phyloP scores from a whole-genome alignment of 1,284 basidiomycete genomes.

The Papiliotrema laurentii region DNA sequence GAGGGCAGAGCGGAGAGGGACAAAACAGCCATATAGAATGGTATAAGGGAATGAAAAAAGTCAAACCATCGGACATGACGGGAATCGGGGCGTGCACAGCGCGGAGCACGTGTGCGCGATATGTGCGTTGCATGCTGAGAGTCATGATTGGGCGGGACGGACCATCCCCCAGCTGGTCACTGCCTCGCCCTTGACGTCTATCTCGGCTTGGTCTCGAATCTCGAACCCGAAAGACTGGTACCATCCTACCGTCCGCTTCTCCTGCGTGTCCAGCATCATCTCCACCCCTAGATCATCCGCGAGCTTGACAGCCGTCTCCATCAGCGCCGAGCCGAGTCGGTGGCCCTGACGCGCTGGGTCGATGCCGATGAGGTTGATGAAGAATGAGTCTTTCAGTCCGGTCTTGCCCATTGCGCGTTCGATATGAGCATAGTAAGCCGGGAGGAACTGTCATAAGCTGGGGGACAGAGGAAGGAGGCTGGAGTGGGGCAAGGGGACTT shows the following conservation, averaged over 20 bases:
- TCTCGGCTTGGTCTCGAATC: not conserved
- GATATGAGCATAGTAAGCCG: not conserved
- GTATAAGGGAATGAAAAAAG: not conserved
- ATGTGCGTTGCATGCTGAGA: not conserved
- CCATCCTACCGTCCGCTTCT: not conserved
- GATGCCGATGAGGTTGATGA: not conserved
- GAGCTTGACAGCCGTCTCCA: not conserved
- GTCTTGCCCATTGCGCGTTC: not conserved
- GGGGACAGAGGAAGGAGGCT: too few relatives aligned
- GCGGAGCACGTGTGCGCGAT: not conserved
- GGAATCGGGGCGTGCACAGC: too few relatives aligned
- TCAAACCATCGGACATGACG: not conserved
- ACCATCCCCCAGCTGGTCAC: not conserved
- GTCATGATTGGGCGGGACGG: not conserved
- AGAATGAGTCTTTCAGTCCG: not conserved
- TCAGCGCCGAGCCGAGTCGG: not conserved
- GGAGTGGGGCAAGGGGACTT: too few relatives aligned
- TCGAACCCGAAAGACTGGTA: not conserved
- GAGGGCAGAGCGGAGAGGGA: not conserved
- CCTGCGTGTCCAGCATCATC: not conserved
- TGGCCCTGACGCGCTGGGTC: not conserved
- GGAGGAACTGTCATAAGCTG: not conserved
- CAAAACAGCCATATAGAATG: not conserved
- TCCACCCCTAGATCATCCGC: conserved; percentile 1
- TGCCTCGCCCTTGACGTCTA: not conserved